These are phyloP conservation scores for Talaromyces sp. DNA, from an alignment of 2,329 filamentous ascomycete genomes.

Conservation along the genomic window DNA sequence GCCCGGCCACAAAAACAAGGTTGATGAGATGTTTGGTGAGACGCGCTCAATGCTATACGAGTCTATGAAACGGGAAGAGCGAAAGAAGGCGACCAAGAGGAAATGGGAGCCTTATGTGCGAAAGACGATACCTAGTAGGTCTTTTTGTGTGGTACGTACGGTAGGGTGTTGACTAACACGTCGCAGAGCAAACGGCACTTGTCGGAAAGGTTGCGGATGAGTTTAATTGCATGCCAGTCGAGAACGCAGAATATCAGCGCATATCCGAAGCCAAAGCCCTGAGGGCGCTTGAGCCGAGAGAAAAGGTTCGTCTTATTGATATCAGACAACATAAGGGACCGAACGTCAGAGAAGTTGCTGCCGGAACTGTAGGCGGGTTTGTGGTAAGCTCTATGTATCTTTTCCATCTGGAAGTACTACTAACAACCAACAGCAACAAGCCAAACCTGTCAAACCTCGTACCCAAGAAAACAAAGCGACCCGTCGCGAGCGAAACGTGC, in stretches of 20 bases:
- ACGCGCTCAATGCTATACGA: conserved; percentile 47
- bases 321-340: conserved; percentile 50
- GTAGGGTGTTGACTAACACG: conserved; percentile 6
- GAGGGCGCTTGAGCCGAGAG: conserved; percentile 59
- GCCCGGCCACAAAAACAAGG: conserved; percentile 63
- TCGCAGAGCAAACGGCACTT: conserved; percentile 71
- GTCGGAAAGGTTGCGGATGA: conserved; percentile 72
- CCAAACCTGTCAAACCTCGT: conserved; percentile 53
- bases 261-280: conserved; percentile 59
- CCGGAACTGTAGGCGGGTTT: conserved; percentile 40
- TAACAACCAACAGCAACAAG: conserved; percentile 35
- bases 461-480: conserved; percentile 77
- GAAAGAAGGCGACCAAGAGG: conserved; percentile 50
- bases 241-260: conserved; percentile 65
- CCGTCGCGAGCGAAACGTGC: conserved; percentile 82
- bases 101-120: conserved; percentile 57
- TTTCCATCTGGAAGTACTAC: conserved; percentile 21
- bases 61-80: conserved; percentile 44
- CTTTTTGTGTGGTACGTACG: conserved; percentile 7
- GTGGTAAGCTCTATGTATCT: conserved; percentile 36
- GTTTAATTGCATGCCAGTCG: conserved; percentile 68
- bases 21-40: conserved; percentile 42
- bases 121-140: conserved; percentile 68
- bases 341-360: conserved; percentile 55
- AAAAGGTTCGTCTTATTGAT: conserved; percentile 52